Base-by-base conservation (phyloP, 371 early-diverging fungal genomes). In the Syncephalastrum sp. region DNA sequence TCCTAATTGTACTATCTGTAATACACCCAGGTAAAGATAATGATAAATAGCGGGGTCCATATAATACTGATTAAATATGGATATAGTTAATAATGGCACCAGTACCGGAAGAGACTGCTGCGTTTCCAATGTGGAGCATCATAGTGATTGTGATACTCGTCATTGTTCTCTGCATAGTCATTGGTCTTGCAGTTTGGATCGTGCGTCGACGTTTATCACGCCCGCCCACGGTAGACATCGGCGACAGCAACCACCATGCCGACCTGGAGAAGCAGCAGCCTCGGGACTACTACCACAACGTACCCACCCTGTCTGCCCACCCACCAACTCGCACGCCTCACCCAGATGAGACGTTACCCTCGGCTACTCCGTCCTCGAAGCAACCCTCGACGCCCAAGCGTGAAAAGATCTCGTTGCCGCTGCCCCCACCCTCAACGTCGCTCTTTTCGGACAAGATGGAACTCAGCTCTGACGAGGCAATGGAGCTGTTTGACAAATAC, bases 371-470 rank as follows among this genome's bases (percentile, higher is more conserved):
- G 25, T 42, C 56, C 48, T 25, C 14, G 13, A 24, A 54, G 12
- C 45, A 15, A 16, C 15, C 43, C 41, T 33, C 33, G 16, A 52
- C 56, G 42, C 52, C 52, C 3, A 43, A 47, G 33, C 17, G 49
- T 42, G 17, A 42, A 33, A 61, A 60, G 24, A 66, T 65, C 42
- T 57, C 72, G 41, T 53, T 68, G 50, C 64, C 70, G 23, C 38
- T 69, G 17, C 68, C 72, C 33, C 68, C 68, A 16, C 66, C 70
- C 27, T 61, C 69, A 2, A 57, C 60, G 15, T 75, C 69, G 4
- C 54, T 71, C 38, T 75, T 72, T 45, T 63, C 75, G 8, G 75
- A 75, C 43, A 75, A 72, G 50, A 69, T 69, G 64, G 75, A 75
- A 42, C 48, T 75, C 8, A 63, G 61, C 19, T 64, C 52, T 5